A percentile compares a stretch with the other conserved stretches of the same genome.
Conservation (phyloP, 2,329 filamentous ascomycete species). For the Ceratocystis destructans region DNA sequence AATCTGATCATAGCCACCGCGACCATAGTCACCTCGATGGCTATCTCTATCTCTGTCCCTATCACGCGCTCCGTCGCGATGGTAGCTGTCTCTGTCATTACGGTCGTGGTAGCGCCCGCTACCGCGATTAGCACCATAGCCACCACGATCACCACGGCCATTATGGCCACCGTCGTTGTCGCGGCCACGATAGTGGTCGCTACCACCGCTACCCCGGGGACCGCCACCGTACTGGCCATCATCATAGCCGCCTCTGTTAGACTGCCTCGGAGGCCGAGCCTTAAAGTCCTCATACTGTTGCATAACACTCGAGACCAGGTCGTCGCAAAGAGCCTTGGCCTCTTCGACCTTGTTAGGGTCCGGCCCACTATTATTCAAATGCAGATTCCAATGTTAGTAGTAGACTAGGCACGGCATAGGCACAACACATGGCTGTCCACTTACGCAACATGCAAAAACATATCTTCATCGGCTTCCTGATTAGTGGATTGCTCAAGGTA, state of each 20-base stretch:
- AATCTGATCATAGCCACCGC: slow-evolving; percentile 23
- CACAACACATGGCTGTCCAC: slow-evolving; percentile 26
- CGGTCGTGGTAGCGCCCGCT: slow-evolving; percentile 14
- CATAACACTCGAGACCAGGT: slow-evolving; percentile 73
- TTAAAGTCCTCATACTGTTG: slow-evolving; percentile 89
- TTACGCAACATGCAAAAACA: slow-evolving; percentile 93
- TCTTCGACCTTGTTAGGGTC: slow-evolving; percentile 73
- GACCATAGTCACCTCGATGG: slow-evolving; percentile 23
- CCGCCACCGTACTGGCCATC: slow-evolving; percentile 28
- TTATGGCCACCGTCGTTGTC: slow-evolving; percentile 17
- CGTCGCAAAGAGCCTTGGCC: slow-evolving; percentile 78
- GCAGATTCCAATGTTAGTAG: slow-evolving; percentile 28
- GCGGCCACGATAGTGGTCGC: slow-evolving; percentile 25
- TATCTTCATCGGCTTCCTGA: slow-evolving; percentile 81
- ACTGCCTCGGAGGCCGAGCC: slow-evolving; percentile 56
- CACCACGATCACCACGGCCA: slow-evolving; percentile 22
- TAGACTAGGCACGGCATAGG: neutral
- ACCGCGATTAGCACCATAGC: slow-evolving; percentile 21
- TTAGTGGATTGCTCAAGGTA: slow-evolving; percentile 85
- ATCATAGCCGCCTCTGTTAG: slow-evolving; percentile 36
- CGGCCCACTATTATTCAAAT: slow-evolving; percentile 49
- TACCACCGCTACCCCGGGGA: slow-evolving; percentile 25
- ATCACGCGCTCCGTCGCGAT: slow-evolving; percentile 22
- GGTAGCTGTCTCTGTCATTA: slow-evolving; percentile 21
- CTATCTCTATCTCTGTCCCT: slow-evolving; percentile 21